phyloP scores from a whole-genome alignment of 1,284 basidiomycete species.

The Cryptococcus sp. region DNA sequence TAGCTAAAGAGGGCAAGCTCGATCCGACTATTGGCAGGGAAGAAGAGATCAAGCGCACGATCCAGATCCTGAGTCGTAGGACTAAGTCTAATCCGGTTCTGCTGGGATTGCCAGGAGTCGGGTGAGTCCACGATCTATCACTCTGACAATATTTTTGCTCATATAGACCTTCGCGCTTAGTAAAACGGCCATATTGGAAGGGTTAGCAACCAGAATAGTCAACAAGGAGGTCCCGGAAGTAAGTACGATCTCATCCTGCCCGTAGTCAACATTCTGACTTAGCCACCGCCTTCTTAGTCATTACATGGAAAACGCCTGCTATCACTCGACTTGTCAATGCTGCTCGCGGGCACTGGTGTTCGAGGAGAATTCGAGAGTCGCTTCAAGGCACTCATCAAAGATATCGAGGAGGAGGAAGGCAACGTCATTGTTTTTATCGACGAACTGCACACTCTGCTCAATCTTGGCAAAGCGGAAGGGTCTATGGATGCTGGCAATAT shows the following conservation, averaged over 20 bases:
- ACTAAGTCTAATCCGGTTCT: slow-evolving; percentile 85
- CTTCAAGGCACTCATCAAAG: slow-evolving; percentile 79
- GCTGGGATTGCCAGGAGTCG: slow-evolving; percentile 68
- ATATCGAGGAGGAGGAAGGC: slow-evolving; percentile 78
- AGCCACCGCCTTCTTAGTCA: slow-evolving; percentile 64
- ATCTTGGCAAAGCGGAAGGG: slow-evolving; percentile 87
- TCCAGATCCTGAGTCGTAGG: slow-evolving; percentile 68
- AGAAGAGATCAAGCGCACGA: slow-evolving; percentile 85
- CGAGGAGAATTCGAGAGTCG: slow-evolving; percentile 90
- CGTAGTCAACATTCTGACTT: not conserved
- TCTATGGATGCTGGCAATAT: slow-evolving; percentile 83
- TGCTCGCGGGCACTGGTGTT: slow-evolving; percentile 84
- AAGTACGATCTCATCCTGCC: slow-evolving; percentile 23
- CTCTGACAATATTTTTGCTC: no score
- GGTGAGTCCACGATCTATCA: slow-evolving; percentile 35
- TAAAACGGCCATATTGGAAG: slow-evolving; percentile 91
- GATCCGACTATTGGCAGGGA: slow-evolving; percentile 89
- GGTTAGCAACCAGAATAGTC: slow-evolving; percentile 78
- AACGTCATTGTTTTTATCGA: slow-evolving; percentile 80
- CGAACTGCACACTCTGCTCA: slow-evolving; percentile 66
- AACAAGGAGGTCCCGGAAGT: slow-evolving; percentile 90
- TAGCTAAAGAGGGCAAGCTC: slow-evolving; percentile 79
- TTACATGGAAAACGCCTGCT: slow-evolving; percentile 79
- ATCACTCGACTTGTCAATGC: slow-evolving; percentile 74
- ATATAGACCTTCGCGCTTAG: no score